Base-by-base conservation (phyloP, 2,329 filamentous ascomycete species). In the Sarocladium brachiariae region DNA sequence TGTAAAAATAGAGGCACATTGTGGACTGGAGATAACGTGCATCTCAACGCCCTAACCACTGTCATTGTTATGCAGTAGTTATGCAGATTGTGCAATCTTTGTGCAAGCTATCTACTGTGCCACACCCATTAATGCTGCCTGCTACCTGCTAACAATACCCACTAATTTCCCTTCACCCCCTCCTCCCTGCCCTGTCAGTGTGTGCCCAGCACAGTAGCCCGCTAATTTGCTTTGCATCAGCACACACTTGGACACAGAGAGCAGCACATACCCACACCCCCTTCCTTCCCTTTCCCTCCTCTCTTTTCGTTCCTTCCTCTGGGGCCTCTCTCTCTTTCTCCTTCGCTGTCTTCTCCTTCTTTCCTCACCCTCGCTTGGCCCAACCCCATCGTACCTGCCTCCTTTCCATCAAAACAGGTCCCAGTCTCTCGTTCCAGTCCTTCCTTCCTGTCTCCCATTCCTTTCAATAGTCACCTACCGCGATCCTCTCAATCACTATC, bases 381-480 rank as follows among this genome's bases (percentile, higher is more conserved):
- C 58, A 56, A 51, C 57, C 58, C 56, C 53, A 55, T 59, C 53
- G 51, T 53, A 51, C 51, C 56, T 56, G 57, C 58, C 60, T 60
- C 60, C 63, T 66, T 65, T 69, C 65, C 65, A 67, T 67, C 64
- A 68, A 68, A 67, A 67, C 49, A 53, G 50, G 39, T 57, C 50
- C 51, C 52, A 54, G 55, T 57, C 56, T 55, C 63, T 69, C 66
- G 66, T 69, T 70, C 65, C 65, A 69, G 67, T 69, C 66, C 58
- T 62, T 68, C 66, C 55, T 66, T 66, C 63, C 61, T 55, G 54
- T 57, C 46, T 37, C 11, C 31, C 33, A 34, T 49, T n/a, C 46
- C 27, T 49, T 49, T 33, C 43, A 47, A 47, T 47, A 47, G 39
- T 47, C 43, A 10, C 27, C 46, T 19, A 37, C 46, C 27, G 46